A percentile compares a stretch with the other conserved stretches of the same genome.
Conservation (phyloP, 306 rosid species). For the Mucuna pruriens region DNA sequence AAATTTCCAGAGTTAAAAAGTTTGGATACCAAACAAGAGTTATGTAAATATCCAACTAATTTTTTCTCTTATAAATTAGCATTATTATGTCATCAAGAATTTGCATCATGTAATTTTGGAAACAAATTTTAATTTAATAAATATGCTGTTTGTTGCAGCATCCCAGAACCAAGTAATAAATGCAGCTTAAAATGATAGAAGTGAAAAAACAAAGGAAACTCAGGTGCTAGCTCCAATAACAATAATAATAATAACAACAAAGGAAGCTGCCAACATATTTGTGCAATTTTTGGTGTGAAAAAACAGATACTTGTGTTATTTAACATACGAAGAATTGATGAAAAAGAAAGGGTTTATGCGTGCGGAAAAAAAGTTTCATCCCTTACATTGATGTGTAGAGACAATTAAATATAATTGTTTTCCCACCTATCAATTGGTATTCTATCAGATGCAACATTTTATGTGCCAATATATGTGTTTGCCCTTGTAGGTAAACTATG, state of each 20-base stretch:
- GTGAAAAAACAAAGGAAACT: not conserved
- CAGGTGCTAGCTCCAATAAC: not conserved
- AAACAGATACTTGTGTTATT: no score
- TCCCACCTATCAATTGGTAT: no score
- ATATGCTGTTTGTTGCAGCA: not conserved
- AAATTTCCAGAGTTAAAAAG: conserved; percentile 8
- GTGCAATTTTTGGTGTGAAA: not conserved
- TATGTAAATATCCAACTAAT: conserved; percentile 4
- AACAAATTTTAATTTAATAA: not conserved
- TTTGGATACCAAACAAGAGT: not conserved
- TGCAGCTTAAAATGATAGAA: conserved; percentile 3
- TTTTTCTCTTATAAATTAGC: not conserved
- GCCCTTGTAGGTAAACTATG: not conserved
- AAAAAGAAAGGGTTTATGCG: no score
- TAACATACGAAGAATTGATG: no score
- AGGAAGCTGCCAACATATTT: not conserved
- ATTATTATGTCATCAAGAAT: conserved; percentile 5
- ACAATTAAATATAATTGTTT: no score
- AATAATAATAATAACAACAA: not conserved
- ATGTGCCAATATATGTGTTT: not conserved
- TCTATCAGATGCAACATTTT: not conserved
- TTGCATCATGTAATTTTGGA: not conserved
- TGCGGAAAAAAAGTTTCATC: no score
- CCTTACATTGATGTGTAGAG: not conserved
- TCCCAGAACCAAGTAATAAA: conserved; percentile 15